Percentiles rank a stretch among this genome's conserved stretches.
phyloP scores from a whole-genome alignment of 2,329 filamentous ascomycete genomes.

The Xylariaceae sp. region DNA sequence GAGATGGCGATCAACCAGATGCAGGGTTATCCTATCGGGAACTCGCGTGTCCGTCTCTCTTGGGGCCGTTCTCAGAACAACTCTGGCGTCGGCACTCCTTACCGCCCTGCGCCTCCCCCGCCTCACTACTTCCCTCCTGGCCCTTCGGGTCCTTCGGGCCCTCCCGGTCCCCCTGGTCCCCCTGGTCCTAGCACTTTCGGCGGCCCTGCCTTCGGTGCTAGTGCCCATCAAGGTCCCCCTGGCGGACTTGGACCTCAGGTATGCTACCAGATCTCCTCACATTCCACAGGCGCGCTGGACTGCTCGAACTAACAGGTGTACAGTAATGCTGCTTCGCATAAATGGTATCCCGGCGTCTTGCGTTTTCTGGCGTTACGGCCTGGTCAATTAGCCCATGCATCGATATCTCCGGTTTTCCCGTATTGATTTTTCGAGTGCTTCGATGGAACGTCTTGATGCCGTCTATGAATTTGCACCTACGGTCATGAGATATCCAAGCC shows the following conservation, averaged over 20 bases:
- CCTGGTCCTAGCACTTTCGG: slow-evolving; percentile 28
- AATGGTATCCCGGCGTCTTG: slow-evolving; percentile 34
- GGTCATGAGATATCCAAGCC: slow-evolving; percentile 15
- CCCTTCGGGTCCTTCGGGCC: slow-evolving; percentile 29
- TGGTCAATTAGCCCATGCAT: slow-evolving; percentile 28
- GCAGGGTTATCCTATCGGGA: slow-evolving; percentile 98
- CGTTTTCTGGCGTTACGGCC: slow-evolving; percentile 32
- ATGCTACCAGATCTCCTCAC: slow-evolving; percentile 3
- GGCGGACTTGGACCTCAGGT: slow-evolving; percentile 33
- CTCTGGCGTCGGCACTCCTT: slow-evolving; percentile 94
- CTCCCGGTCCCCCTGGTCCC: slow-evolving; percentile 29
- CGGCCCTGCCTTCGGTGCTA: slow-evolving; percentile 25
- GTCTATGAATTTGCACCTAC: slow-evolving; percentile 21
- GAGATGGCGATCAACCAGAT: slow-evolving; percentile 99
- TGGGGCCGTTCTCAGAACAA: slow-evolving; percentile 99
- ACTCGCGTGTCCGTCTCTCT: slow-evolving; percentile 93
- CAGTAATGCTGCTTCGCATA: slow-evolving; percentile 21
- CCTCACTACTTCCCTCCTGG: slow-evolving; percentile 33
- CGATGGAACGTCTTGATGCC: slow-evolving; percentile 22
- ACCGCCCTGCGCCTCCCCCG: slow-evolving; percentile 74
- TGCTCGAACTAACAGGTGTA: slow-evolving; percentile 12
- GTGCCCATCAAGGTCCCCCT: slow-evolving; percentile 30
- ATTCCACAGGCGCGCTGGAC: not conserved
- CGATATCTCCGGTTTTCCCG: slow-evolving; percentile 29
- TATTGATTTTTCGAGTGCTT: slow-evolving; percentile 23